Evolutionary conservation across 2,329 filamentous ascomycete species (phyloP).

Genomic region (Coniochaeta sp.): DNA sequence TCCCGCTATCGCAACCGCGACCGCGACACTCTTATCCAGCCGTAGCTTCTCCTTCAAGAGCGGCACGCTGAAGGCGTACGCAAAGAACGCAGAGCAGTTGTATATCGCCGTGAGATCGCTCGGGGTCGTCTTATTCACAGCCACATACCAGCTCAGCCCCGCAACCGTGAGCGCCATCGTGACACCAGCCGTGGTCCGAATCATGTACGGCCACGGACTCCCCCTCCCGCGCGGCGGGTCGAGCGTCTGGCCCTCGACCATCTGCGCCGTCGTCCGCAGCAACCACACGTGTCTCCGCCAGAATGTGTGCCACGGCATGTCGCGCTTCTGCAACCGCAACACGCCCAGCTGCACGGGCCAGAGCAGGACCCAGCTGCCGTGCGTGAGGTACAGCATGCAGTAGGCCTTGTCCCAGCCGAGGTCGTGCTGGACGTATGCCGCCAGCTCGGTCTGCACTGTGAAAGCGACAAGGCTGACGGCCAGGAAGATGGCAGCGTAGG

Average conservation of each 20-base stretch:
- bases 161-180: constrained; percentile 83
- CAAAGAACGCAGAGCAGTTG: constrained; percentile 98
- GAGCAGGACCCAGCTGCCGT: constrained; percentile 85
- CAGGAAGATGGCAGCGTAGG: constrained; percentile 79
- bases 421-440: constrained; percentile 87
- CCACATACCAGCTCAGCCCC: constrained; percentile 90
- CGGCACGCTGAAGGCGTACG: constrained; percentile 92
- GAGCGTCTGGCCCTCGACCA: constrained; percentile 76
- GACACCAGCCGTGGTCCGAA: constrained; percentile 71
- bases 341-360: constrained; percentile 81
- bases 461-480: constrained; percentile 79
- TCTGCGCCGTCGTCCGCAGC: constrained; percentile 54
- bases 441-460: constrained; percentile 90
- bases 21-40: constrained; percentile 77
- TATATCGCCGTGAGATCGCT: constrained; percentile 96
- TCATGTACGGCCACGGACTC: constrained; percentile 57
- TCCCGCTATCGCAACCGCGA: constrained; percentile 77
- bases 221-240: constrained; percentile 39
- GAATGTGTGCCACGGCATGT: constrained; percentile 74
- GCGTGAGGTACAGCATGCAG: constrained; percentile 97
- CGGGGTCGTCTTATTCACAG: constrained; percentile 86
- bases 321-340: constrained; percentile 70
- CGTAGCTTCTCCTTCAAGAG: constrained; percentile 79
- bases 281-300: constrained; percentile 59
- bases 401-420: constrained; percentile 97